These are phyloP conservation scores for Pleurotus tuber-regium DNA, from an alignment of 768 basidiomycete species.

Conservation along the genomic window DNA sequence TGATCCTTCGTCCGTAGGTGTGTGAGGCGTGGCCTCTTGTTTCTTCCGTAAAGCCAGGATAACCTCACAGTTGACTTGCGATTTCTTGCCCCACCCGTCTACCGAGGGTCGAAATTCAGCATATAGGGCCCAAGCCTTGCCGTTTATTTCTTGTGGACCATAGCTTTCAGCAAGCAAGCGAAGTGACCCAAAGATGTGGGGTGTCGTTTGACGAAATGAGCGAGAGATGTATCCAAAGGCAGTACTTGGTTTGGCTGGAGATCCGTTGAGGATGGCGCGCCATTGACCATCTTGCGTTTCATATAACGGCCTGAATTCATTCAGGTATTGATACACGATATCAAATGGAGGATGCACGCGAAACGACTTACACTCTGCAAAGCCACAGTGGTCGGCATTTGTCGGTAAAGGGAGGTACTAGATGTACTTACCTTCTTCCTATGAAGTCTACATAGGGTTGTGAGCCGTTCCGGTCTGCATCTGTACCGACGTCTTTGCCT, in stretches of 20 bases:
- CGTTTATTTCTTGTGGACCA: constrained; percentile 54
- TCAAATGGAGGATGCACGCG: too few species aligned
- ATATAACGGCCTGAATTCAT: constrained; percentile 77
- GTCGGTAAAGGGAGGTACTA: too few species aligned
- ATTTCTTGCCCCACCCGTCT: constrained; percentile 82
- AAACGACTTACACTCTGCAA: constrained; percentile 49
- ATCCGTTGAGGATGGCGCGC: constrained; percentile 76
- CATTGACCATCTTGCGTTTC: constrained; percentile 67
- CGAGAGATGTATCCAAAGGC: constrained; percentile 85
- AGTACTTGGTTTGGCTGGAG: constrained; percentile 65
- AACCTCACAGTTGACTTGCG: constrained; percentile 64
- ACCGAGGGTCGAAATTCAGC: constrained; percentile 82
- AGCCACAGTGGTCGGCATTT: too few species aligned
- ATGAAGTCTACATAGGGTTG: constrained; percentile 89
- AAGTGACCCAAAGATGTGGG: constrained; percentile 75
- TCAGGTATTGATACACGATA: too few species aligned
- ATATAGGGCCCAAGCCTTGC: constrained; percentile 75
- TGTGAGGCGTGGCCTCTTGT: constrained; percentile 11
- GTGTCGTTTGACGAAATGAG: constrained; percentile 76
- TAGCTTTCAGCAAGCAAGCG: constrained; percentile 66
- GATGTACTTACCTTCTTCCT: constrained; percentile 67
- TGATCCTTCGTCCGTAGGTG: constrained; percentile 13
- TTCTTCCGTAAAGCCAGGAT: constrained; percentile 61
- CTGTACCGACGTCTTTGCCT: constrained; percentile 50
- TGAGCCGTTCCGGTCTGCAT: constrained; percentile 52